Evolutionary conservation across 2,329 filamentous ascomycete species (phyloP).

Genomic region (Trichophyton rubrum): DNA sequence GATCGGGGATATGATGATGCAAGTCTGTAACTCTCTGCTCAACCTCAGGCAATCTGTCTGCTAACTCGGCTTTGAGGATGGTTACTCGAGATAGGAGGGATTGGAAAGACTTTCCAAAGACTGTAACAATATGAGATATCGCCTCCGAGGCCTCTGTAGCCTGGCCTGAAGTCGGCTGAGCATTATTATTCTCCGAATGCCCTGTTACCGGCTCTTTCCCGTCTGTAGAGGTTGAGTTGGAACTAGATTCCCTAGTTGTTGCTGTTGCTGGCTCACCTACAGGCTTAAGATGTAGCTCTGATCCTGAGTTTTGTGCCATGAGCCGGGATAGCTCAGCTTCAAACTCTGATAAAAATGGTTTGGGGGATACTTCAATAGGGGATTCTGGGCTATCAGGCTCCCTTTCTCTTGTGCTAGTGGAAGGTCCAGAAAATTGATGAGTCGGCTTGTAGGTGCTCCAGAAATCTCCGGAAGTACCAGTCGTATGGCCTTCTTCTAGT

Average conservation of each 20-base stretch:
- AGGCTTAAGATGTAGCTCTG: slow-evolving; percentile 9
- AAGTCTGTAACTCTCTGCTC: slow-evolving; percentile 26
- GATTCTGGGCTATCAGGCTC: slow-evolving; percentile 13
- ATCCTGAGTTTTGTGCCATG: slow-evolving; percentile 11
- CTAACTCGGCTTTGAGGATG: slow-evolving; percentile 27
- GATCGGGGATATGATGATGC: slow-evolving; percentile 25
- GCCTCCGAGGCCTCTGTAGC: slow-evolving; percentile 2
- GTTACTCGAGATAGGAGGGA: slow-evolving; percentile 25
- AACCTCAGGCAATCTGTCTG: slow-evolving; percentile 26
- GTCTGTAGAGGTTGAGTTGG: neutral
- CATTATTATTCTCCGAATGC: neutral
- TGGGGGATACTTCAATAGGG: slow-evolving; percentile 15
- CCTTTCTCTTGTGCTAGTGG: slow-evolving; percentile 4
- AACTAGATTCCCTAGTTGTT: neutral
- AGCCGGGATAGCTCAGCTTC: slow-evolving; percentile 29
- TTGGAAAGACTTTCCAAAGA: slow-evolving; percentile 24
- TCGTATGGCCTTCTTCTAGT: neutral
- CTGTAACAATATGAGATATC: slow-evolving; percentile 18
- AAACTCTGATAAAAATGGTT: slow-evolving; percentile 28
- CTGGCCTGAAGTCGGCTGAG: neutral
- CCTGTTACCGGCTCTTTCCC: slow-evolving; percentile 4
- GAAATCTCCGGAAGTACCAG: neutral
- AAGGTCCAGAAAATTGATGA: neutral
- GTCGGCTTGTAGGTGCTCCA: slow-evolving; percentile 6
- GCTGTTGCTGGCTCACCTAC: slow-evolving; percentile 4